Percentiles rank a stretch among this genome's conserved stretches.
Conservation (phyloP, 495 filamentous ascomycete species). For the Xylaria venustula region DNA sequence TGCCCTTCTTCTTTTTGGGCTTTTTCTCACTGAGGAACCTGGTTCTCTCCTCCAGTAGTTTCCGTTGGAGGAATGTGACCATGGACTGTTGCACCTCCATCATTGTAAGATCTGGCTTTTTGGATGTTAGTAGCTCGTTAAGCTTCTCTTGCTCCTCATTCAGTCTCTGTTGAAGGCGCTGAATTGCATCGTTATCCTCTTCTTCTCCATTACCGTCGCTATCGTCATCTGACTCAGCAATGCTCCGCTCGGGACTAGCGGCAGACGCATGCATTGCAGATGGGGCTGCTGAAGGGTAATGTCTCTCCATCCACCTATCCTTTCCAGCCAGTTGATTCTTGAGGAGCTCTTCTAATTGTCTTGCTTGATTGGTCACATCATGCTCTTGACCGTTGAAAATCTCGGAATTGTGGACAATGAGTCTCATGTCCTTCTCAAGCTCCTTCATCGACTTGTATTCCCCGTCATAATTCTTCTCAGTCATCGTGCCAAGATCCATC, state of each 20-base stretch:
- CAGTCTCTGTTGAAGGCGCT: slow-evolving; percentile 36
- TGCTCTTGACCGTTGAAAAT: slow-evolving; percentile 86
- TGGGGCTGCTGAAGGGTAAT: slow-evolving; percentile 61
- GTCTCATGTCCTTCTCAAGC: slow-evolving; percentile 75
- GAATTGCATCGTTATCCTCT: slow-evolving; percentile 27
- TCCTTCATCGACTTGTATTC: slow-evolving; percentile 82
- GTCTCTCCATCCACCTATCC: slow-evolving; percentile 69
- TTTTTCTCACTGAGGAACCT: slow-evolving; percentile 43
- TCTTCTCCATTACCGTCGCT: slow-evolving; percentile 34
- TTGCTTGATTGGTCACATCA: slow-evolving; percentile 66
- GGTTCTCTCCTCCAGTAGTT: slow-evolving; percentile 48
- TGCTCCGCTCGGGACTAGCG: slow-evolving; percentile 42
- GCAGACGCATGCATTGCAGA: slow-evolving; percentile 36
- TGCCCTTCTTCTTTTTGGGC: slow-evolving; percentile 40
- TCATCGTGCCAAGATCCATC: slow-evolving; percentile 86
- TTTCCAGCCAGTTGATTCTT: slow-evolving; percentile 71
- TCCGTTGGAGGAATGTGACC: slow-evolving; percentile 45
- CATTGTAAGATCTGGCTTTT: slow-evolving; percentile 61
- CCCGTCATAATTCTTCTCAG: slow-evolving; percentile 71
- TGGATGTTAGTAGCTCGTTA: slow-evolving; percentile 64
- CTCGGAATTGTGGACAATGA: slow-evolving; percentile 87
- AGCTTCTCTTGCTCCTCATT: slow-evolving; percentile 62
- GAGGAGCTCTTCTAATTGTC: slow-evolving; percentile 69
- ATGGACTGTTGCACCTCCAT: slow-evolving; percentile 55
- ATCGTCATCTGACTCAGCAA: slow-evolving; percentile 60